These are phyloP conservation scores for Rubia balearica DNA, from an alignment of 305 asterid genomes.

Conservation along the genomic window DNA sequence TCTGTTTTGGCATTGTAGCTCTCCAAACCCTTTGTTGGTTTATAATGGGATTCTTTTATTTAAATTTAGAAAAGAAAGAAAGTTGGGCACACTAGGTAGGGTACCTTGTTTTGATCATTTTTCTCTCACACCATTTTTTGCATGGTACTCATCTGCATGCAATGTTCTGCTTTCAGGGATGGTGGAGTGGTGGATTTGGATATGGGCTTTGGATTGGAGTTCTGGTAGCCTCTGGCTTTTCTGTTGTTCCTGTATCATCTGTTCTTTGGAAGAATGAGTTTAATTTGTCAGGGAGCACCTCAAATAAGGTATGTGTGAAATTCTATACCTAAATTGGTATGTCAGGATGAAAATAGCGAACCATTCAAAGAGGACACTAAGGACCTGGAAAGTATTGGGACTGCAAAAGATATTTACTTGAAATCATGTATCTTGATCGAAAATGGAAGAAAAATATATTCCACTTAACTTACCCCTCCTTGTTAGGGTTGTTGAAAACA, in stretches of 20 bases:
- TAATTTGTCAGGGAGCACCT: constrained; percentile 51
- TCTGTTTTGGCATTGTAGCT: not conserved
- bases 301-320: constrained; percentile 49
- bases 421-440: not conserved
- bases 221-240: constrained; percentile 82
- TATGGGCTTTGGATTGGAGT: constrained; percentile 93
- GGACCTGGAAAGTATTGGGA: not conserved
- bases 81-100: not conserved
- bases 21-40: not conserved
- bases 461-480: not conserved
- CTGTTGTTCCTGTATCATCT: constrained; percentile 87
- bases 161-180: constrained; percentile 52
- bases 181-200: constrained; percentile 99
- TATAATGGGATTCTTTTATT: constrained; percentile 1
- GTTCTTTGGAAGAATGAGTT: constrained; percentile 69
- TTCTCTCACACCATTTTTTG: constrained; percentile 4
- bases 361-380: not conserved
- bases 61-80: not conserved
- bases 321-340: not conserved
- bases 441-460: not conserved
- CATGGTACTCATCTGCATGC: constrained; percentile 14
- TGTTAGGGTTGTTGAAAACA: not conserved
- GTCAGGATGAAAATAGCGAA: not conserved
- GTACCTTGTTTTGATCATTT: not conserved
- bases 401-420: not conserved